Base-by-base conservation (phyloP, 805 yeast species). In the Barnettozyma botsteinii region DNA sequence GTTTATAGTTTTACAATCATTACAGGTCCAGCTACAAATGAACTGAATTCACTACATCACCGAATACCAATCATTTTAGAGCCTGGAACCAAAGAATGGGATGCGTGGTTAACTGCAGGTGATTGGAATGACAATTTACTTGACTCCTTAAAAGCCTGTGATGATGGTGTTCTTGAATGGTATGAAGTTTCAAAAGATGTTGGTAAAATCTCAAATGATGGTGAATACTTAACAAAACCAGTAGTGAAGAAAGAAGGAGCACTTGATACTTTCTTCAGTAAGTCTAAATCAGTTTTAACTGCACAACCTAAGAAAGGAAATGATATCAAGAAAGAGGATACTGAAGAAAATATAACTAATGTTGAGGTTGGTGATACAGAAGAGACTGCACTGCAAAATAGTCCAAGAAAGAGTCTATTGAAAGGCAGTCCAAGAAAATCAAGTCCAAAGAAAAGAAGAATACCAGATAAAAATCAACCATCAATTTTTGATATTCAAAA, bases 21-120 rank as follows among this genome's bases (percentile, higher is more conserved):
- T 1, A 89, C 97, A 0, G 82, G 84, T 0, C 73, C 75, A 1
- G 91, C 95, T 0, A 73, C 80, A 0, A 59, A 69, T 28, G 73
- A 73, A 33, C 47, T 88, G 46, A 59, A 65, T 31, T 81, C 87
- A 84, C 59, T 89, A 3, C 96, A 89, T 56, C 60, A 64, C 1
- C 66, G 97, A 20, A 85, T 86, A 77, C 97, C 97, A 0, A 66
- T 83, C 2, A 70, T 86, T 12, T 41, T 87, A 6, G 69, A 65
- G 22, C 85, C 86, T 0, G 78, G 74, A 0, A 60, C 78, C 0
- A 49, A 64, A n/a, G 73, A 70, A 30, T 78, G 89, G 74, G 56
- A 69, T 5, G 51, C 55, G 4, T 89, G 96, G 96, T 59, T 87
- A 26, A 65, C 73, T 38, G 70, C 43, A 41, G 46, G 45, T 42